phyloP scores from a whole-genome alignment of 305 asterid genomes.

The Fraxinus velutina region DNA sequence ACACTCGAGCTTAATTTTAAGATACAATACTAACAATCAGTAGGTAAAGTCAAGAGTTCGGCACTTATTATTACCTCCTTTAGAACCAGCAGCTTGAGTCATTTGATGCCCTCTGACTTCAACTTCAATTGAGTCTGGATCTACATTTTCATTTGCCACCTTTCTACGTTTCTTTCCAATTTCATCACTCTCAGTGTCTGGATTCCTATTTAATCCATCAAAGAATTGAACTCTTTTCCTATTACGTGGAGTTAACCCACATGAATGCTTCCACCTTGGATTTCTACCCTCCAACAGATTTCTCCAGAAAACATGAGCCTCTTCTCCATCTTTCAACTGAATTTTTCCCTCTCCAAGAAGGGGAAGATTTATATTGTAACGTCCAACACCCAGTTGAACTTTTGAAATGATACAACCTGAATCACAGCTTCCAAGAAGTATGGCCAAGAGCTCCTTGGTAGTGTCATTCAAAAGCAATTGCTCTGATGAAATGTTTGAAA shows the following conservation, averaged over 20 bases:
- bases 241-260: slow-evolving; percentile 44
- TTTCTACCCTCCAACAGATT: slow-evolving; percentile 57
- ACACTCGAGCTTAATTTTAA: neutral
- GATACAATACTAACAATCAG: slow-evolving; percentile 4
- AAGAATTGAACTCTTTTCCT: slow-evolving; percentile 69
- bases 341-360: slow-evolving; percentile 63
- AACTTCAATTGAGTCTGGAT: slow-evolving; percentile 37
- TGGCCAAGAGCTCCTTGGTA: slow-evolving; percentile 49
- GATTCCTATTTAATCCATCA: slow-evolving; percentile 33
- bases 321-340: slow-evolving; percentile 50
- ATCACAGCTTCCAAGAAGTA: slow-evolving; percentile 40
- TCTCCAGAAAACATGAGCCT: slow-evolving; percentile 69
- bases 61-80: slow-evolving; percentile 32
- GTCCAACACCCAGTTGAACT: slow-evolving; percentile 53
- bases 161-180: slow-evolving; percentile 59
- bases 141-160: slow-evolving; percentile 36
- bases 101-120: slow-evolving; percentile 35
- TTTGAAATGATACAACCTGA: slow-evolving; percentile 47
- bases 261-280: slow-evolving; percentile 62
- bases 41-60: slow-evolving; percentile 14
- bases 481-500: slow-evolving; percentile 39
- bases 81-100: slow-evolving; percentile 28
- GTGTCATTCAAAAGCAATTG: slow-evolving; percentile 50
- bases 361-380: slow-evolving; percentile 41
- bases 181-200: slow-evolving; percentile 39